phyloP scores from a whole-genome alignment of 257 asterid genomes.

The Solanum sejunctum region DNA sequence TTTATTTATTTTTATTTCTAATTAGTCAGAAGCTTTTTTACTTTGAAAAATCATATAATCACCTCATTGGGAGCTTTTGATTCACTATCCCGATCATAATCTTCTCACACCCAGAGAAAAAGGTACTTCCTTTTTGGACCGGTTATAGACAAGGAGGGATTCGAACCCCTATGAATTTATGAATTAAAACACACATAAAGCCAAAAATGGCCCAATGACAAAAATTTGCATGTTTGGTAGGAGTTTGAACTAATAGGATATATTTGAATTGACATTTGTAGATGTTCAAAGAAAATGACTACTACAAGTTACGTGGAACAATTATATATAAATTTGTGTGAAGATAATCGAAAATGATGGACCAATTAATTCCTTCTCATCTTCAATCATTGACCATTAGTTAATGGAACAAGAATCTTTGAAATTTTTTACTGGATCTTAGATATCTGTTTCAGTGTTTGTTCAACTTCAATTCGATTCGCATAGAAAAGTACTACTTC shows the following conservation, averaged over 20 bases:
- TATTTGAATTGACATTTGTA: neutral
- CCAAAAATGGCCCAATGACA: neutral
- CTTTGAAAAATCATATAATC: too few relatives aligned
- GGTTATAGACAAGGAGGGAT: too few relatives aligned
- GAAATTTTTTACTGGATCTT: neutral
- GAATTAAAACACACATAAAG: neutral
- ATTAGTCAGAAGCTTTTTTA: too few relatives aligned
- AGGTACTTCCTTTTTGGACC: too few relatives aligned
- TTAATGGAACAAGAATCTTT: neutral
- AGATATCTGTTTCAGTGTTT: neutral
- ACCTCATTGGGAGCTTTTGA: too few relatives aligned
- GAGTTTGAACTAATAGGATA: neutral
- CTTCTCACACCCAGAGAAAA: fast-evolving
- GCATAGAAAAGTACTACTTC: neutral
- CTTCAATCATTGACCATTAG: neutral
- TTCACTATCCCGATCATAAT: too few relatives aligned
- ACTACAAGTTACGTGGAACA: neutral
- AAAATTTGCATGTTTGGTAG: neutral
- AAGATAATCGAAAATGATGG: neutral
- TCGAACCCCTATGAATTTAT: neutral
- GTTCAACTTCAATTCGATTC: neutral
- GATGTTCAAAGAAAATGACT: neutral
- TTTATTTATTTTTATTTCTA: too few relatives aligned
- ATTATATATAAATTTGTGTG: neutral
- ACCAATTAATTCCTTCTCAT: neutral